A percentile compares a stretch with the other conserved stretches of the same genome.
Evolutionary conservation across 441 rosid genomes (phyloP).

Genomic region (Aleurites moluccanus): DNA sequence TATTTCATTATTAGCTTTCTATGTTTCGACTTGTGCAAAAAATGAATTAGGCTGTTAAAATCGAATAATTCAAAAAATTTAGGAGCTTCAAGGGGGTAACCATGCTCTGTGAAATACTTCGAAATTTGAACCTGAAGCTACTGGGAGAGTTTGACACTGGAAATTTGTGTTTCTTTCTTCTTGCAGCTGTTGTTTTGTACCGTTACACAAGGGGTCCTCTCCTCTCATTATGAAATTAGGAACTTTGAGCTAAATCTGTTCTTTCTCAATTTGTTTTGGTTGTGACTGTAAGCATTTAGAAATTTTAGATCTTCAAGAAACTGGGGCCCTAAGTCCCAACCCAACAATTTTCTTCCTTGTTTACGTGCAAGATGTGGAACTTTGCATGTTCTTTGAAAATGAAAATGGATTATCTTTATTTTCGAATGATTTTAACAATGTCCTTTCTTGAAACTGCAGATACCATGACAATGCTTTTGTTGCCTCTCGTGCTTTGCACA

Average conservation of each 20-base stretch:
- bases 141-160: not conserved
- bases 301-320: too few species aligned
- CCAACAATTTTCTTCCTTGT: too few species aligned
- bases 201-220: not conserved
- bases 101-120: not conserved
- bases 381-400: too few species aligned
- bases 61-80: not conserved
- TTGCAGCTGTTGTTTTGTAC: not conserved
- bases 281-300: not conserved
- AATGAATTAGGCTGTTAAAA: not conserved
- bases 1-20: too few species aligned
- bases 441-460: slow-evolving; percentile 35
- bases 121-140: too few species aligned
- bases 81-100: not conserved
- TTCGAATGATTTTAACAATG: not conserved
- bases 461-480: slow-evolving; percentile 81
- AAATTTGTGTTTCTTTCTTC: not conserved
- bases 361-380: too few species aligned
- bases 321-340: too few species aligned
- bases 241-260: not conserved
- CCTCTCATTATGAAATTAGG: too few species aligned
- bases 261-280: not conserved
- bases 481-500: slow-evolving; percentile 73
- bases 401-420: not conserved
- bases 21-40: not conserved